Evolutionary conservation across 331 rosid genomes (phyloP), one percentile per base, ranked within the genome.

Genomic region (Rosa hybrid): DNA sequence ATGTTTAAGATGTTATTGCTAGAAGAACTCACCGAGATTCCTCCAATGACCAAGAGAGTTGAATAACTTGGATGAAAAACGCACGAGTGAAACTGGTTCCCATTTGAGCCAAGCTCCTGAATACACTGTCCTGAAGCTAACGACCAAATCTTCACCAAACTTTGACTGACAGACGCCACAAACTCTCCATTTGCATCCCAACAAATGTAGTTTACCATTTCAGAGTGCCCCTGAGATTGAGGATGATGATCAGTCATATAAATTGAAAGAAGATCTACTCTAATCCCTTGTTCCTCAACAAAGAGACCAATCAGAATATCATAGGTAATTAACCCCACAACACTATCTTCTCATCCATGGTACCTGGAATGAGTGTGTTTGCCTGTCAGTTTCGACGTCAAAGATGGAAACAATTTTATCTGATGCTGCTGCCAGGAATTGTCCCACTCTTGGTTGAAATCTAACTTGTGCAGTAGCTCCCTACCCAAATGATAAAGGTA

Each of bases 61-160:
- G 94, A 78, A 90, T 94, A 91, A 84, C 90, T 89, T 80, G 98
- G 98, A 63, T 94, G 98, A 86, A 94, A 94, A 81, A 91, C 90
- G 49, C 95, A 90, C 46, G 97, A 90, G 77, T 94, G 91, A 76
- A 81, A 91, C 81, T 77, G 76, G 89, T 90, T 89, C 76, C 97
- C 98, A 44, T 87, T 88, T 75, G 94, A 83, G 82, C 68, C 57
- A 77, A 94, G 90, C 84, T 94, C 98, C 20, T 91, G 97, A 80
- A 89, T 85, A 88, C 97, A 94, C 1, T 91, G 90, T 76, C 94
- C 94, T 17, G 95, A 80, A 78, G 89, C 54, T 70, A 86, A 77
- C 42, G 92, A 90, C 98, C 98, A 94, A 39, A 94, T 89, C 80
- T 78, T 89, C 80, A 94, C 92, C 71, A 92, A 86, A 25, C 89